Evolutionary conservation across 345 rosid genomes (phyloP), one percentile per base, ranked within the genome.

Genomic region (Acer yangbiense): DNA sequence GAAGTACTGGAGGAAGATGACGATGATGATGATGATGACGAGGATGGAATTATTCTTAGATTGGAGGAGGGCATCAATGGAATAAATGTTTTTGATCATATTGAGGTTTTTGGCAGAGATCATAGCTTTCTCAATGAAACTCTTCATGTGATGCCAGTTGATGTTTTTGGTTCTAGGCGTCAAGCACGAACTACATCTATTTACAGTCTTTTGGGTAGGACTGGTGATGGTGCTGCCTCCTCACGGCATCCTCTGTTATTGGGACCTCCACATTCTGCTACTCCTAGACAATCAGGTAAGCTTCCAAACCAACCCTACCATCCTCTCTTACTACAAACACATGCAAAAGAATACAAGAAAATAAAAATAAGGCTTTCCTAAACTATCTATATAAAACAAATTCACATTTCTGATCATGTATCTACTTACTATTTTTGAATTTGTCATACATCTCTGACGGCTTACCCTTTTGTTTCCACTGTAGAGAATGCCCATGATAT

Each of bases 131-230:
- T 96, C 29, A 89, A 89, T 84, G 98, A 95, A 73, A 86, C 96
- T 72, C 93, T 95, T 55, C 98, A 85, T 83, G 92, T 95, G 72
- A 95, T 95, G 98, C 99, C 98, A 14, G 99, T 93, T 75, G 99
- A 95, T 80, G 89, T 93, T 84, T 93, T 95, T 82, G 97, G 99
- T 81, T 95, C 99, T 20, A 88, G 99, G 80, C 98, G 98, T 81
- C 99, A 88, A 81, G 94, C 94, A 23, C 90, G 99, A 61, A 95
- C 98, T 25, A 93, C 99, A 48, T 95, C 99, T 60, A 95, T 95
- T 75, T 95, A 95, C 88, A 92, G 85, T 88, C 96, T 92, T 73
- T 89, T 95, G 54, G 99, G 97, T 62, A 87, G 97, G 82, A 86
- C 82, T 76, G 88, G 96, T 65, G 94, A 88, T 74, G 85, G 82